phyloP scores from a whole-genome alignment of 768 basidiomycete species.

The Phanerochaete sordida region DNA sequence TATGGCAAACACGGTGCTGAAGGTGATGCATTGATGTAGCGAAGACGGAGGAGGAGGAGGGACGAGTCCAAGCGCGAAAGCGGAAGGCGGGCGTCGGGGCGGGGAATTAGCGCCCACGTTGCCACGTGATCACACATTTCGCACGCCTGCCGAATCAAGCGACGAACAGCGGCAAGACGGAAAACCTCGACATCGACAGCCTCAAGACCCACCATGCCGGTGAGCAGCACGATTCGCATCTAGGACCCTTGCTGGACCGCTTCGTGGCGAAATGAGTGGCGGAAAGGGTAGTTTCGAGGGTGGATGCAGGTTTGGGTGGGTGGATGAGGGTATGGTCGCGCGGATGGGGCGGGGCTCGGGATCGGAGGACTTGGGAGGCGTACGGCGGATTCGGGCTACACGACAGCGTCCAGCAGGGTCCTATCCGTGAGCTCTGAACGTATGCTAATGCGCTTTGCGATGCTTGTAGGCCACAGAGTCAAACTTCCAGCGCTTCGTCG shows the following conservation, averaged over 20 bases:
- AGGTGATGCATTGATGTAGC: too few relatives aligned
- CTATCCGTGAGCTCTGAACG: neutral
- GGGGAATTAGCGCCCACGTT: neutral
- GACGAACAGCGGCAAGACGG: slow-evolving; percentile 5
- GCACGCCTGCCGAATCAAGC: slow-evolving; percentile 1
- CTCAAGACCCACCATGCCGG: slow-evolving; percentile 24
- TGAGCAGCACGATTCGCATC: slow-evolving; percentile 18
- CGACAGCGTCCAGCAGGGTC: neutral
- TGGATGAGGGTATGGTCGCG: slow-evolving; percentile 18
- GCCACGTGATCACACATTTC: neutral
- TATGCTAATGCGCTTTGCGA: neutral
- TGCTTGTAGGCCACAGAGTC: slow-evolving; percentile 37
- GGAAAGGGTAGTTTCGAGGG: slow-evolving; percentile 5
- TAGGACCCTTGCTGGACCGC: slow-evolving; percentile 7
- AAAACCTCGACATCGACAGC: slow-evolving; percentile 16
- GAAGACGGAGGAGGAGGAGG: neutral
- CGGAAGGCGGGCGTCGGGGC: neutral
- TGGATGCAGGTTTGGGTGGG: slow-evolving; percentile 9
- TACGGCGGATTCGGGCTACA: neutral
- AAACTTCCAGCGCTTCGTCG: slow-evolving; percentile 95
- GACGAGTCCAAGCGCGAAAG: neutral
- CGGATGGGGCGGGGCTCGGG: slow-evolving; percentile 17
- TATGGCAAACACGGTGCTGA: too few relatives aligned
- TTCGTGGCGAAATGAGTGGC: slow-evolving; percentile 1
- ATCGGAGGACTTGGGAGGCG: neutral